Evolutionary conservation across 1,284 basidiomycete genomes (phyloP), one percentile per base, ranked within the genome.

Genomic region (Moesziomyces globuligerus): DNA sequence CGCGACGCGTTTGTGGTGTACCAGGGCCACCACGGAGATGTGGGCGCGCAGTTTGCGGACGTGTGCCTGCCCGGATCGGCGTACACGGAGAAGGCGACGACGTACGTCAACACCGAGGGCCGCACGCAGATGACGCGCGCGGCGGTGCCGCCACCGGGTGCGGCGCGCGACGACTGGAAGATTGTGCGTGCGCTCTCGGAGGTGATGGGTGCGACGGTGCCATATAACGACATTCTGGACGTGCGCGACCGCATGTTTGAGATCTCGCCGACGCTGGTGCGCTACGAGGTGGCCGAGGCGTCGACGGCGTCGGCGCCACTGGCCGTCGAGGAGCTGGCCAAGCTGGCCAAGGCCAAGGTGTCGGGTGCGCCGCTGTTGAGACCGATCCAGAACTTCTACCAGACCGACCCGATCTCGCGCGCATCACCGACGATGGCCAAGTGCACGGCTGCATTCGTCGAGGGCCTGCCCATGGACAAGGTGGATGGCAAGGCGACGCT

Each of bases 21-120:
- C 85, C 96, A 98, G 83, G 96, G 96, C 42, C 95, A 98, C 84
- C 95, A 98, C 82, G 96, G 96, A 83, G 96, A 99, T 83, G 87
- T 93, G 40, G 95, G 96, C 48, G 96, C 96, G 3, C 92, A 94
- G 80, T 90, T 94, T 48, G 96, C 96, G 18, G 95, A 98, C 83
- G 94, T 98, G 59, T 93, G 92, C 83, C 85, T 98, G 39, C 96
- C 96, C 40, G 93, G 89, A 24, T 88, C 91, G 23, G 95, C 95
- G 3, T 98, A 98, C 86, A 98, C 95, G 3, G 96, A 99, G 85
- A 98, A 98, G 86, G 87, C 88, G 11, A 87, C 88, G 48, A 97
- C 94, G 3, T 98, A 93, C 92, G 89, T 98, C 62, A 99, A 98
- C 86, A 95, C 94, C 0, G 96, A 99, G 83, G 96, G 96, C 48